Percentiles rank a stretch among this genome's conserved stretches.
phyloP scores from a whole-genome alignment of 495 filamentous ascomycete species.

The Parathielavia hyrcaniae region DNA sequence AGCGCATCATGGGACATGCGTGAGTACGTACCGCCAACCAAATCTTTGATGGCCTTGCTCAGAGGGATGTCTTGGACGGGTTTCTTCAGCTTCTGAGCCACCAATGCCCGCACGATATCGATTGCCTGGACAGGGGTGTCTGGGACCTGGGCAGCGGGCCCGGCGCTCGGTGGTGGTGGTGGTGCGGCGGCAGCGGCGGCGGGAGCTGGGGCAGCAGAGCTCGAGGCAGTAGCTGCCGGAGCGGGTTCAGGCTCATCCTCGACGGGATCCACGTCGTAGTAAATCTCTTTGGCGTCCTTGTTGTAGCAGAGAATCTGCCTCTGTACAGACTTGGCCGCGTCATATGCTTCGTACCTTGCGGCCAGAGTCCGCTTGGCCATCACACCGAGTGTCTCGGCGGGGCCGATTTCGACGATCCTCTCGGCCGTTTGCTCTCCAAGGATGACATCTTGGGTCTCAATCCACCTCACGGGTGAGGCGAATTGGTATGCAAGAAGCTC shows the following conservation, averaged over 20 bases:
- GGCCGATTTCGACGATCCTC: slow-evolving; percentile 95
- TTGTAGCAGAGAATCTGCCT: slow-evolving; percentile 98
- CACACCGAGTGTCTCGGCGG: slow-evolving; percentile 93
- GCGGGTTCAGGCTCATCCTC: slow-evolving; percentile 75
- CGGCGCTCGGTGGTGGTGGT: slow-evolving; percentile 61
- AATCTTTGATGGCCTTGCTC: slow-evolving; percentile 96
- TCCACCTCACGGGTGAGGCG: slow-evolving; percentile 97
- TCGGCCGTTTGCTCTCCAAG: slow-evolving; percentile 92
- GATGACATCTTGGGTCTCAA: slow-evolving; percentile 99
- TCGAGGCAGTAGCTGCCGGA: slow-evolving; percentile 41
- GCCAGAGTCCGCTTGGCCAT: slow-evolving; percentile 94
- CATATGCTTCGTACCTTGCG: slow-evolving; percentile 97
- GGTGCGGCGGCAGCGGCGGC: slow-evolving; percentile 51
- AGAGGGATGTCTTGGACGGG: slow-evolving; percentile 78
- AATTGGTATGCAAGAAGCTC: slow-evolving; percentile 99
- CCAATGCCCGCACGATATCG: slow-evolving; percentile 80
- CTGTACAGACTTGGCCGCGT: slow-evolving; percentile 91
- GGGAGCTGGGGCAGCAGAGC: slow-evolving; percentile 45
- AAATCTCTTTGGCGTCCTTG: slow-evolving; percentile 98
- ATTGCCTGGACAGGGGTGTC: slow-evolving; percentile 82
- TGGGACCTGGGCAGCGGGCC: slow-evolving; percentile 81
- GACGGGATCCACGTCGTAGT: slow-evolving; percentile 95
- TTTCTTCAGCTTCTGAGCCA: slow-evolving; percentile 99
- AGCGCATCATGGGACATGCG: neutral
- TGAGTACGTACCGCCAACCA: slow-evolving; percentile 79